Conservation (phyloP, 768 basidiomycete genomes). For the Pisolithus albus region DNA sequence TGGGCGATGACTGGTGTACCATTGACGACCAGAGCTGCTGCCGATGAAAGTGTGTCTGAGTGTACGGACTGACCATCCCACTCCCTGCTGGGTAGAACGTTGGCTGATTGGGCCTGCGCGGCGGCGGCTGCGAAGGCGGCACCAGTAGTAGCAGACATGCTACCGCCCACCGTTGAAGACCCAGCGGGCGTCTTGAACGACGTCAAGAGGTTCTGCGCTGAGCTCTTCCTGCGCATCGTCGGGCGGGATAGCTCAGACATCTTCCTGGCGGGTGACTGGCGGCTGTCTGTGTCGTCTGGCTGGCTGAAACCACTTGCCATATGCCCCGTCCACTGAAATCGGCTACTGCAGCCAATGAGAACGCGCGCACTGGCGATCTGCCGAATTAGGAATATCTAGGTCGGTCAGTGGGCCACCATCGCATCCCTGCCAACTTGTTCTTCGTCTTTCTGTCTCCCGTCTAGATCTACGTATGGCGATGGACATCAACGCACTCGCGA, state of each 20-base stretch:
- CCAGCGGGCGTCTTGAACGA: slow-evolving; percentile 49
- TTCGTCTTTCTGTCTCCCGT: slow-evolving; percentile 4
- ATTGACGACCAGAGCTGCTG: slow-evolving; percentile 33
- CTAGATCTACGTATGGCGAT: slow-evolving; percentile 31
- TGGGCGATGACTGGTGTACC: slow-evolving; percentile 33
- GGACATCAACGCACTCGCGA: slow-evolving; percentile 71
- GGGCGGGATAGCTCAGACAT: slow-evolving; percentile 39
- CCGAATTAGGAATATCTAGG: slow-evolving; percentile 14
- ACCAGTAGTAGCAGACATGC: slow-evolving; percentile 30
- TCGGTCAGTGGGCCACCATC: too few relatives aligned
- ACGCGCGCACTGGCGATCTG: neutral
- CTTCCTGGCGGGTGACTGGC: slow-evolving; percentile 8
- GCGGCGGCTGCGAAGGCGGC: slow-evolving; percentile 33
- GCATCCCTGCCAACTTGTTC: neutral
- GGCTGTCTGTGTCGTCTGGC: neutral
- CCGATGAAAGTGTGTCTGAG: slow-evolving; percentile 36
- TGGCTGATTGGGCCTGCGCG: slow-evolving; percentile 31
- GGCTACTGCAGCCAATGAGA: slow-evolving; percentile 4
- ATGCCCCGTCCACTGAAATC: neutral
- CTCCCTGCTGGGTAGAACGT: slow-evolving; percentile 43
- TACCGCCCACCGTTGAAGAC: slow-evolving; percentile 19
- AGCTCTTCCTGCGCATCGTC: slow-evolving; percentile 76
- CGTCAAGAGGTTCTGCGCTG: slow-evolving; percentile 74
- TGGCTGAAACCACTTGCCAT: neutral
- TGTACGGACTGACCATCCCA: slow-evolving; percentile 69